Percentiles rank a stretch among this genome's conserved stretches.
Conservation (phyloP, 2,329 filamentous ascomycete genomes). For the Aspergillus aculeatinus region DNA sequence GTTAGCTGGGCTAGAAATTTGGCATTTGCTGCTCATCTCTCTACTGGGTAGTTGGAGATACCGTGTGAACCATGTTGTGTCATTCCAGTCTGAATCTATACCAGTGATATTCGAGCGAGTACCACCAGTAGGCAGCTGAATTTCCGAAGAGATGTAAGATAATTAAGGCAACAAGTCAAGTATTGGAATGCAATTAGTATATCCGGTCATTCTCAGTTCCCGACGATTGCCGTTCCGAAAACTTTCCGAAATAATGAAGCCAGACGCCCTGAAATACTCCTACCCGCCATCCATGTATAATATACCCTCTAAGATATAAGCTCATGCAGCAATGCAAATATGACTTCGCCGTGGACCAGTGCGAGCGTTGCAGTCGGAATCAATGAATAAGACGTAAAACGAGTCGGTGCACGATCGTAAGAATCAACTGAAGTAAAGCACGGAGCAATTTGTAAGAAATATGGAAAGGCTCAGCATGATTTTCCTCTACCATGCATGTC, state of each 20-base stretch:
- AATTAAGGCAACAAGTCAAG: neutral
- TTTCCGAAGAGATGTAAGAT: neutral
- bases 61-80: neutral
- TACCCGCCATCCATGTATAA: neutral
- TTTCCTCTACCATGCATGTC: constrained; percentile 25
- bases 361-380: neutral
- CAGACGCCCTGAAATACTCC: neutral
- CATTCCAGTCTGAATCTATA: neutral
- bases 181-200: neutral
- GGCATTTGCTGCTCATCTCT: neutral
- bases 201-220: neutral
- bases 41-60: neutral
- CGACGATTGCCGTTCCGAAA: neutral
- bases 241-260: neutral
- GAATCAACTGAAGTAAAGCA: neutral
- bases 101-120: neutral
- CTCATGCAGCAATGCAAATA: neutral
- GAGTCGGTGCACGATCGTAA: neutral
- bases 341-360: neutral
- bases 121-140: neutral
- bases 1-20: neutral
- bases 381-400: neutral
- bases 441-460: neutral
- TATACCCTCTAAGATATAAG: neutral
- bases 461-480: neutral